Evolutionary conservation across 331 rosid genomes (phyloP).

Genomic region (Prunus yedoensis): DNA sequence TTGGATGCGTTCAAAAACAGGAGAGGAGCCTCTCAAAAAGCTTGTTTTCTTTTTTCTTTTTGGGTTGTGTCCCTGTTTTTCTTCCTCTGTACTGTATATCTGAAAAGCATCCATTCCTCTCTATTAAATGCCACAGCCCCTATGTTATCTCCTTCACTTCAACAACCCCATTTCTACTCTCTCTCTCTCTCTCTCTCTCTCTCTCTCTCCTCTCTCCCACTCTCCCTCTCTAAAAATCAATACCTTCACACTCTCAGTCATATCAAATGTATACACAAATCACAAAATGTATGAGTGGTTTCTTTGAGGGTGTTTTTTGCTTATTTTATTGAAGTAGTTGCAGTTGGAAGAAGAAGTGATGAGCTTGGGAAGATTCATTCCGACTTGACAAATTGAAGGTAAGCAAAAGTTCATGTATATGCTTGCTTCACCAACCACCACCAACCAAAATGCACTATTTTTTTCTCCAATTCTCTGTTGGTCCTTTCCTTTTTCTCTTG

Average conservation of each 20-base stretch:
- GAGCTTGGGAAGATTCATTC: neutral
- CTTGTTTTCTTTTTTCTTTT: neutral
- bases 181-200: too few species aligned
- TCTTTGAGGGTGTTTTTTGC: neutral
- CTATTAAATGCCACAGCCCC: slow-evolving; percentile 28
- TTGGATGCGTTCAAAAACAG: neutral
- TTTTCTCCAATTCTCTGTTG: neutral
- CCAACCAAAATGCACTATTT: neutral
- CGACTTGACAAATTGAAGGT: slow-evolving; percentile 7
- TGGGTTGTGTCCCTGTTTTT: neutral
- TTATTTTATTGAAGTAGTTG: slow-evolving; percentile 7
- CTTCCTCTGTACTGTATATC: neutral
- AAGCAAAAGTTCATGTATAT: neutral
- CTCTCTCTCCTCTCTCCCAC: too few species aligned
- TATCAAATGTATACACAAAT: too few species aligned
- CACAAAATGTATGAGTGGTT: neutral
- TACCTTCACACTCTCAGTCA: slow-evolving; percentile 5
- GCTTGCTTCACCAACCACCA: too few species aligned
- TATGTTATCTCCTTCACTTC: slow-evolving; percentile 4
- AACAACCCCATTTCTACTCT: slow-evolving; percentile 15
- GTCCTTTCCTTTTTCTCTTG: neutral
- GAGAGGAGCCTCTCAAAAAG: slow-evolving; percentile 16
- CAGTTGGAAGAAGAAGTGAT: slow-evolving; percentile 20
- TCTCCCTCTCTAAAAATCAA: neutral
- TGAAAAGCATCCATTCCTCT: neutral